These are phyloP conservation scores for Cajanus cajan DNA, from an alignment of 306 rosid genomes.

Conservation along the genomic window DNA sequence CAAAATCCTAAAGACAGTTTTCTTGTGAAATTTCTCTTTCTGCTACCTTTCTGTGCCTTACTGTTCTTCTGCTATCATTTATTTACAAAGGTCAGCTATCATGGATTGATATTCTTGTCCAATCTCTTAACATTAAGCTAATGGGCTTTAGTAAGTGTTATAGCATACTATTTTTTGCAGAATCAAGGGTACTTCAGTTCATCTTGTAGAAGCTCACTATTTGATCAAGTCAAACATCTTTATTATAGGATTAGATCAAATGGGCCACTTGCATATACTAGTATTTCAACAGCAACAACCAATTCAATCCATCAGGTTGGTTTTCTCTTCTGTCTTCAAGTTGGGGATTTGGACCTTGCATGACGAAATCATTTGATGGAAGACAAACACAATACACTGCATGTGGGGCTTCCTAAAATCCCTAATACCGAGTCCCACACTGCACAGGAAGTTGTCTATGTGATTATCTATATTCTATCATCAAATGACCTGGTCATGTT, in stretches of 20 bases:
- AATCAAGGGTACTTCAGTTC: constrained; percentile 49
- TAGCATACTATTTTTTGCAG: constrained; percentile 48
- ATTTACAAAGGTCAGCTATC: constrained; percentile 59
- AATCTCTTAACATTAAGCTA: not conserved
- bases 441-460: not conserved
- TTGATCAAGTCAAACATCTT: constrained; percentile 65
- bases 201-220: constrained; percentile 63
- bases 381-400: not conserved
- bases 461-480: not conserved
- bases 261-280: constrained; percentile 61
- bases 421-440: not conserved
- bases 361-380: constrained; percentile 24
- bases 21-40: constrained; percentile 73
- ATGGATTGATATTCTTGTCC: constrained; percentile 23
- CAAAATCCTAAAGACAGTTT: constrained; percentile 74
- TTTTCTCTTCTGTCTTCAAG: constrained; percentile 21
- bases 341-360: constrained; percentile 10
- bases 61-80: constrained; percentile 60
- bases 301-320: constrained; percentile 64
- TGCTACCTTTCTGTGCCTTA: constrained; percentile 70
- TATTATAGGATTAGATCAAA: constrained; percentile 69
- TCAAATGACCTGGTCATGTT: constrained; percentile 13
- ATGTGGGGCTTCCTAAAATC: not conserved
- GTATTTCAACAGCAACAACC: constrained; percentile 51
- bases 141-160: constrained; percentile 18